Conservation (phyloP, 202 grass and related monocot genomes). For the Panicum virgatum region DNA sequence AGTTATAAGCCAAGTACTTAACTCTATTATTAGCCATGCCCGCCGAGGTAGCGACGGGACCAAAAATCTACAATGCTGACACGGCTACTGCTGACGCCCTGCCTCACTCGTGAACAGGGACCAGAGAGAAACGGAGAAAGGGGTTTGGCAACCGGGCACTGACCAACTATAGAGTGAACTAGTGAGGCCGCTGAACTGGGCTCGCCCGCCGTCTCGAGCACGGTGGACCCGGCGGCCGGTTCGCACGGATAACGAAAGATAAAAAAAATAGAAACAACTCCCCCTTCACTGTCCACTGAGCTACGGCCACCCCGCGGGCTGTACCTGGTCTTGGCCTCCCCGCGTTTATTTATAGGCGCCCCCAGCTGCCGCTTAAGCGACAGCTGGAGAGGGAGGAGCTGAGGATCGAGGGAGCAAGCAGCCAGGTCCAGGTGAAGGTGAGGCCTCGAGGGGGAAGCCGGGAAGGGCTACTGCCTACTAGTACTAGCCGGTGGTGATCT, state of each 20-base stretch:
- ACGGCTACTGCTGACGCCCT: neutral
- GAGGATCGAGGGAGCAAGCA: neutral
- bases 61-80: neutral
- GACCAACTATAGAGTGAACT: neutral
- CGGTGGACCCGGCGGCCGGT: conserved; percentile 45
- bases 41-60: neutral
- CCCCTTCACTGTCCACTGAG: neutral
- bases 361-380: conserved; percentile 35
- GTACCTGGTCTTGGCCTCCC: neutral
- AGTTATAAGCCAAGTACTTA: no score
- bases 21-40: no score
- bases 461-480: neutral
- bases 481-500: neutral
- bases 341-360: conserved; percentile 46
- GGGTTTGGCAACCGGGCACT: conserved; percentile 5
- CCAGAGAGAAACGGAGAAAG: neutral
- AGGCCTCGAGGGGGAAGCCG: no score
- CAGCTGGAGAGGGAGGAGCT: neutral
- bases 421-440: no score
- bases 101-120: neutral
- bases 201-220: neutral
- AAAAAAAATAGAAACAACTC: neutral
- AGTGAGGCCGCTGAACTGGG: neutral
- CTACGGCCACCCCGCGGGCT: conserved; percentile 35
- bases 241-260: conserved; percentile 37